A percentile compares a stretch with the other conserved stretches of the same genome.
phyloP scores from a whole-genome alignment of 2,329 filamentous ascomycete species.

The Pseudogymnoascus destructans region DNA sequence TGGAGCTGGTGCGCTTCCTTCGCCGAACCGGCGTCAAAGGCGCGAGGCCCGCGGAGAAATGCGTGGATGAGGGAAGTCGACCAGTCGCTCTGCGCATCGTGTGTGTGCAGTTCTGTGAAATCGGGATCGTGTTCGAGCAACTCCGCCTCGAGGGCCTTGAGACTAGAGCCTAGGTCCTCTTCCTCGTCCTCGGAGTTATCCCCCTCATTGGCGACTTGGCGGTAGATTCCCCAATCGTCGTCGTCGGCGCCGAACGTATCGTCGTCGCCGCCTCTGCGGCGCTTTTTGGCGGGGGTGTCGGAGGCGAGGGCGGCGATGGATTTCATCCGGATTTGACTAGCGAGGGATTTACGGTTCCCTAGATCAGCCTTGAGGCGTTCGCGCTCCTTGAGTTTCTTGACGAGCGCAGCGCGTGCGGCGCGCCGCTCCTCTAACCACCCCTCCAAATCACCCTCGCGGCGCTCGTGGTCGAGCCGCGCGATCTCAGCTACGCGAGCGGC shows the following conservation, averaged over 20 bases:
- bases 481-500: slow-evolving; percentile 74
- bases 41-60: slow-evolving; percentile 76
- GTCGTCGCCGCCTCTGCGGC: slow-evolving; percentile 77
- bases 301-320: slow-evolving; percentile 91
- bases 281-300: slow-evolving; percentile 72
- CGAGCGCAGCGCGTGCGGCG: slow-evolving; percentile 51
- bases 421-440: slow-evolving; percentile 77
- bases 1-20: slow-evolving; percentile 79
- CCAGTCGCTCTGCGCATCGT: slow-evolving; percentile 90
- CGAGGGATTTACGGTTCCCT: slow-evolving; percentile 90
- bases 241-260: slow-evolving; percentile 96
- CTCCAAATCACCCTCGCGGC: slow-evolving; percentile 71
- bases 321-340: slow-evolving; percentile 96
- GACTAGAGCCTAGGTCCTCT: slow-evolving; percentile 61
- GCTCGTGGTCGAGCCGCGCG: slow-evolving; percentile 69
- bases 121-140: slow-evolving; percentile 74
- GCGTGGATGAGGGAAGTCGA: slow-evolving; percentile 82
- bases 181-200: slow-evolving; percentile 81
- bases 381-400: slow-evolving; percentile 83
- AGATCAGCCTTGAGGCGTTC: slow-evolving; percentile 88
- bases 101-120: slow-evolving; percentile 85
- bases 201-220: slow-evolving; percentile 75
- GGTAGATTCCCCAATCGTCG: slow-evolving; percentile 95
- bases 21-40: slow-evolving; percentile 69
- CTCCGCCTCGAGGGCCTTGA: slow-evolving; percentile 71